A percentile compares a stretch with the other conserved stretches of the same genome.
Evolutionary conservation across 352 stramenopile genomes (phyloP).

Genomic region (Pythium myriotylum): DNA sequence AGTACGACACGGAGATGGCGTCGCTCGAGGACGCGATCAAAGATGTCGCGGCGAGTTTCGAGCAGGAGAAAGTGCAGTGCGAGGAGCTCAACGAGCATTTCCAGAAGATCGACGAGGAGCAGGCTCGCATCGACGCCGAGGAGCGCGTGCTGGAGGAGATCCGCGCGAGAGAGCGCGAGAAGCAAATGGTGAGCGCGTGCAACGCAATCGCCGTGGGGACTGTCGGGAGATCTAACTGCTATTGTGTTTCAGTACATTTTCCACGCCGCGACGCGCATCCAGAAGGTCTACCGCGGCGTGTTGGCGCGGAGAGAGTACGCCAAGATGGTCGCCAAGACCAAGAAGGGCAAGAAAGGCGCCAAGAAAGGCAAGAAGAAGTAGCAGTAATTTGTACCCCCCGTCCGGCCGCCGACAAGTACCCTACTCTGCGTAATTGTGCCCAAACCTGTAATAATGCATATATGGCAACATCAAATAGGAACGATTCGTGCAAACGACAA

Average conservation of each 20-base stretch:
- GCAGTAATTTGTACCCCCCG: too few species aligned
- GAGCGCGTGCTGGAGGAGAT: constrained; percentile 76
- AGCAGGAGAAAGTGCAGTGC: constrained; percentile 56
- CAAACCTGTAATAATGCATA: not conserved
- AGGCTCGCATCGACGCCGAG: constrained; percentile 81
- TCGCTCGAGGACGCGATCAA: constrained; percentile 58
- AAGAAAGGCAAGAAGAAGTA: constrained; percentile 43
- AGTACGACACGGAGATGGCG: constrained; percentile 80
- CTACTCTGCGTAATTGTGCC: constrained; percentile 1
- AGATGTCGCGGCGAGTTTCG: constrained; percentile 43
- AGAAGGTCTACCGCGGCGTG: constrained; percentile 81
- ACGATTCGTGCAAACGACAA: too few species aligned
- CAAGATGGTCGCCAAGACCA: constrained; percentile 83
- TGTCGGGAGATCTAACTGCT: constrained; percentile 5
- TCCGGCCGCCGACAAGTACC: not conserved
- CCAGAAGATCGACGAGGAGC: constrained; percentile 86
- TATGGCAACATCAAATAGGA: too few species aligned
- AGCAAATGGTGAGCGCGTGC: constrained; percentile 56
- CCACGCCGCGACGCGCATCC: constrained; percentile 70
- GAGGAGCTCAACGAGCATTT: constrained; percentile 85
- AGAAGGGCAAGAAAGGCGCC: constrained; percentile 69
- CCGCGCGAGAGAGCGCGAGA: constrained; percentile 65
- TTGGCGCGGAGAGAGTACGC: constrained; percentile 63
- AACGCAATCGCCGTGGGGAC: not conserved
- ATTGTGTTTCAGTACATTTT: constrained; percentile 66